Percentiles rank a stretch among this genome's conserved stretches.
These are phyloP conservation scores for Trichomonas gallinae DNA, from an alignment of 208 protist genomes.

Conservation along the genomic window DNA sequence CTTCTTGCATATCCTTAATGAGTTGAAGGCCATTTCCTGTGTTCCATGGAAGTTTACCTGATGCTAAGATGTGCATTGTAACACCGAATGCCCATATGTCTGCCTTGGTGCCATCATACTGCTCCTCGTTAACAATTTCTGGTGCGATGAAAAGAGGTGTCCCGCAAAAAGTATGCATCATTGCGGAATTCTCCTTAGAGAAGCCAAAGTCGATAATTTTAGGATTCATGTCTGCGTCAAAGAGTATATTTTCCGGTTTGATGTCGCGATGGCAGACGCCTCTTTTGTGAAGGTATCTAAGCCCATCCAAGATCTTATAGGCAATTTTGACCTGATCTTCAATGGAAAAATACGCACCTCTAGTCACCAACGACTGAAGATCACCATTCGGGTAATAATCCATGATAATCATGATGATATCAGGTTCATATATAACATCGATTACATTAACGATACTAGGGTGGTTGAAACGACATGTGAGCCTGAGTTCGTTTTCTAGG, in stretches of 20 bases:
- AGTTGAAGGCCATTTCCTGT: too few species aligned
- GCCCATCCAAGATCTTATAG: too few species aligned
- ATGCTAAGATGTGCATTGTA: not conserved
- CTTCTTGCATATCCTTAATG: too few species aligned
- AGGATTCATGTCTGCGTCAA: not conserved
- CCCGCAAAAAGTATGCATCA: not conserved
- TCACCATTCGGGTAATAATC: not conserved
- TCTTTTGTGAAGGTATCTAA: too few species aligned
- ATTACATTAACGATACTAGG: not conserved
- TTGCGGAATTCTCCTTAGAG: not conserved
- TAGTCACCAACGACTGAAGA: not conserved
- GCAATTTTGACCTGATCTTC: not conserved
- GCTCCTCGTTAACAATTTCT: not conserved
- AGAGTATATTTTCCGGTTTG: not conserved
- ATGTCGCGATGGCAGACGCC: not conserved
- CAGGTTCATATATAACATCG: not conserved
- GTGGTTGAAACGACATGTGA: not conserved
- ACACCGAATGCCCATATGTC: not conserved
- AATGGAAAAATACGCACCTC: not conserved
- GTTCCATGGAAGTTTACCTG: not conserved
- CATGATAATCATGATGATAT: not conserved
- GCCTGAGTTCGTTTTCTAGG: not conserved
- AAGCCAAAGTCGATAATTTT: too few species aligned
- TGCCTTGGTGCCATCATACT: not conserved
- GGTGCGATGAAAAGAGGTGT: constrained; percentile 42